A percentile compares a stretch with the other conserved stretches of the same genome.
Conservation (phyloP, 2,329 filamentous ascomycete species). For the Aspergillus fructus region DNA sequence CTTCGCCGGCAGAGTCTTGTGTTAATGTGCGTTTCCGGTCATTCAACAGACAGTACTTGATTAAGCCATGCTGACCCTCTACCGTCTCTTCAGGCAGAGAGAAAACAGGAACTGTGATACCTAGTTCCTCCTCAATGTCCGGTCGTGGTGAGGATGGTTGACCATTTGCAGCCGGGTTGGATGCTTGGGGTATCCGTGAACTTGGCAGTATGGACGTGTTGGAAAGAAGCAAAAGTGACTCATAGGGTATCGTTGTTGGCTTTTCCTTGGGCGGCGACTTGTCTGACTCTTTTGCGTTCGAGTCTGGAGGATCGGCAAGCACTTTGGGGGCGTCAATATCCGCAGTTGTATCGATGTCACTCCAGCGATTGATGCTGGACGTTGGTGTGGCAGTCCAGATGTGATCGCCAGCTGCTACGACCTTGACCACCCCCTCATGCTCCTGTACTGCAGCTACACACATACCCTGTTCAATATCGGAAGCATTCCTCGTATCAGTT, state of each 20-base stretch:
- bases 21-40: conserved; percentile 87
- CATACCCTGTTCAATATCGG: conserved; percentile 81
- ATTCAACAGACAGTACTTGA: conserved; percentile 90
- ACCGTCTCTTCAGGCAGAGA: conserved; percentile 75
- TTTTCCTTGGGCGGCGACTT: conserved; percentile 15
- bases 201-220: conserved; percentile 76
- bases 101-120: conserved; percentile 62
- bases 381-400: conserved; percentile 89
- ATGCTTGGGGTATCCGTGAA: conserved; percentile 55
- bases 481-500: conserved; percentile 78
- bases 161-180: conserved; percentile 48
- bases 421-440: conserved; percentile 67
- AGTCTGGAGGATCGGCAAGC: conserved; percentile 51
- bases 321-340: conserved; percentile 56
- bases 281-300: conserved; percentile 26
- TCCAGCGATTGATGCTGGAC: conserved; percentile 91
- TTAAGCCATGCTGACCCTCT: conserved; percentile 89
- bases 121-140: conserved; percentile 50
- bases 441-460: conserved; percentile 91
- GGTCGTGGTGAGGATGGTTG: conserved; percentile 58
- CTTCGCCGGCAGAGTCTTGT: conserved; percentile 90
- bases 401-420: conserved; percentile 66
- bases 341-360: conserved; percentile 75
- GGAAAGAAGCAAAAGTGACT: conserved; percentile 77
- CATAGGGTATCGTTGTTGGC: conserved; percentile 65